phyloP scores from a whole-genome alignment of 495 filamentous ascomycete species.

The Staphylotrichum longicolle region DNA sequence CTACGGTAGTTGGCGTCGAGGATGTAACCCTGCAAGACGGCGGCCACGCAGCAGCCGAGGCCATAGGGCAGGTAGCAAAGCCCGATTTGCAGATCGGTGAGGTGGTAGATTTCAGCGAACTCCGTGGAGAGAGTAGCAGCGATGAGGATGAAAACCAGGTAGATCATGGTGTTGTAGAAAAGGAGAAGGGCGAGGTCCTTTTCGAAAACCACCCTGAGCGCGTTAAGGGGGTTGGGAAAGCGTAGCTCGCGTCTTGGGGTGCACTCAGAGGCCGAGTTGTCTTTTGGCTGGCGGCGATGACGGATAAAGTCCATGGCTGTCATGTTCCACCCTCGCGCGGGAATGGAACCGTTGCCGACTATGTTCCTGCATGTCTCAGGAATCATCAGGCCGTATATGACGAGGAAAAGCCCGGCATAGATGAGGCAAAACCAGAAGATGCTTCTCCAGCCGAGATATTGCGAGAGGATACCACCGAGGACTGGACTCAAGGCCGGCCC shows the following conservation, averaged over 20 bases:
- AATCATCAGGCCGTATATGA: slow-evolving; percentile 52
- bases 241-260: slow-evolving; percentile 55
- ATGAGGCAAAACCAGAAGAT: slow-evolving; percentile 78
- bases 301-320: slow-evolving; percentile 45
- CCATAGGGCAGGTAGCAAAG: slow-evolving; percentile 62
- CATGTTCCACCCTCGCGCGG: slow-evolving; percentile 54
- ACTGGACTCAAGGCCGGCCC: slow-evolving; percentile 60
- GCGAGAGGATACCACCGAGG: slow-evolving; percentile 61
- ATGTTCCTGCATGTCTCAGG: slow-evolving; percentile 70
- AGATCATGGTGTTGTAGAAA: slow-evolving; percentile 52
- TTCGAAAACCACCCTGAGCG: slow-evolving; percentile 62
- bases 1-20: slow-evolving; percentile 57
- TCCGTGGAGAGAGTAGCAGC: slow-evolving; percentile 55
- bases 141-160: slow-evolving; percentile 46
- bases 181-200: slow-evolving; percentile 54
- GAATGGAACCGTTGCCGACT: slow-evolving; percentile 67
- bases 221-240: slow-evolving; percentile 69
- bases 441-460: slow-evolving; percentile 65
- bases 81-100: slow-evolving; percentile 65
- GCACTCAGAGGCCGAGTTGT: too few relatives aligned
- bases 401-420: too few relatives aligned
- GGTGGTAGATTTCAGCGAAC: slow-evolving; percentile 61
- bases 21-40: slow-evolving; percentile 60
- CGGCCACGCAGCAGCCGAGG: slow-evolving; percentile 64
- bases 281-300: slow-evolving; percentile 19